Evolutionary conservation across 148 eudicot genomes (phyloP).

Genomic region (Rhododendron kiyosumense): DNA sequence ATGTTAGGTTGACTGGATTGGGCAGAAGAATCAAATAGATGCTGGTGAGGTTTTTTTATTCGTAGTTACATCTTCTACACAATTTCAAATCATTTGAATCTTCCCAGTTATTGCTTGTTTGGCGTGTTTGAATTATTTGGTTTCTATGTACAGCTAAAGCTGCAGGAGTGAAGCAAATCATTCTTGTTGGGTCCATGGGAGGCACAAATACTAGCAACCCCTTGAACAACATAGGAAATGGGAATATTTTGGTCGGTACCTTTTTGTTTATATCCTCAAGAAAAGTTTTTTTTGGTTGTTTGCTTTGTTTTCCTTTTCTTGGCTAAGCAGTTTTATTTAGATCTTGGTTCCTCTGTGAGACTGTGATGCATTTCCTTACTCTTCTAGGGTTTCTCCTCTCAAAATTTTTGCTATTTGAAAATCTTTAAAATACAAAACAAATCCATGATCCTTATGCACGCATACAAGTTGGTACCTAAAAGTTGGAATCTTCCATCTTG

Average conservation of each 20-base stretch:
- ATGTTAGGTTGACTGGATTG: conserved; percentile 91
- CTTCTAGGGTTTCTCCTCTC: background rate
- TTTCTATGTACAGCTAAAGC: conserved; percentile 69
- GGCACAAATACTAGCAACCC: conserved; percentile 82
- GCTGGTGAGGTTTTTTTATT: conserved; percentile 48
- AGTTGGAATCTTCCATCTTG: background rate
- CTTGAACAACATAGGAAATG: conserved; percentile 78
- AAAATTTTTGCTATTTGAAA: background rate
- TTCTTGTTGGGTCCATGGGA: conserved; percentile 97
- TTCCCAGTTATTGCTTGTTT: background rate
- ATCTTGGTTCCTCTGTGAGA: background rate
- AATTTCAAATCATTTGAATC: background rate
- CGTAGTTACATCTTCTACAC: background rate
- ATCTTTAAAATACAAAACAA: background rate
- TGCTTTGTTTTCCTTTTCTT: background rate
- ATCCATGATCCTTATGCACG: background rate
- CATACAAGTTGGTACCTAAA: background rate
- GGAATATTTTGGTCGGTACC: conserved; percentile 77
- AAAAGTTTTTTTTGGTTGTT: background rate
- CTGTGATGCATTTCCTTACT: background rate
- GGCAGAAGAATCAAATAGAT: conserved; percentile 96
- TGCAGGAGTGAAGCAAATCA: conserved; percentile 96
- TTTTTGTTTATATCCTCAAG: background rate
- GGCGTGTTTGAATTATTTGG: conserved; percentile 5
- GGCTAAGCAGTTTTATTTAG: background rate